A percentile compares a stretch with the other conserved stretches of the same genome.
Evolutionary conservation across 768 basidiomycete genomes (phyloP).

Genomic region (Hirschioporus abietinus): DNA sequence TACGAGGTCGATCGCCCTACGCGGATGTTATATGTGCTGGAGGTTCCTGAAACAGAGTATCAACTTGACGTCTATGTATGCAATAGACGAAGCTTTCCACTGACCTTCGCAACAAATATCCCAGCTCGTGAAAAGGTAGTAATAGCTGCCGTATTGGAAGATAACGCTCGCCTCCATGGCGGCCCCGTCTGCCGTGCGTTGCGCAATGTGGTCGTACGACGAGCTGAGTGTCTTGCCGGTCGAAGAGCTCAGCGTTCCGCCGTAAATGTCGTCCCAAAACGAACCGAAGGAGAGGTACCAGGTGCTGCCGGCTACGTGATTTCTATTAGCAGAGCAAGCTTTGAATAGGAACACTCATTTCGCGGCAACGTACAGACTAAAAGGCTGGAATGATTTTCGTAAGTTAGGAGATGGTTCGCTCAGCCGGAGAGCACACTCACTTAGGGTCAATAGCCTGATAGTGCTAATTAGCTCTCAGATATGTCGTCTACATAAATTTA

Average conservation of each 20-base stretch:
- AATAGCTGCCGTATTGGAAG: slow-evolving; percentile 39
- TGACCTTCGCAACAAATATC: slow-evolving; percentile 16
- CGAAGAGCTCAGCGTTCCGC: slow-evolving; percentile 32
- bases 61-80: too few relatives aligned
- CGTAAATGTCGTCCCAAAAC: slow-evolving; percentile 53
- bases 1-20: slow-evolving; percentile 46
- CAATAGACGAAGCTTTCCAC: neutral
- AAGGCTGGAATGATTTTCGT: slow-evolving; percentile 13
- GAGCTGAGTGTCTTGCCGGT: slow-evolving; percentile 36
- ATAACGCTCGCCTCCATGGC: slow-evolving; percentile 47
- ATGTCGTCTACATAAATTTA: neutral
- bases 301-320: slow-evolving; percentile 29
- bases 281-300: slow-evolving; percentile 50
- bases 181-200: slow-evolving; percentile 37
- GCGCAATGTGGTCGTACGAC: slow-evolving; percentile 37
- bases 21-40: slow-evolving; percentile 55
- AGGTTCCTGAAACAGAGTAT: slow-evolving; percentile 42
- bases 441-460: slow-evolving; percentile 49
- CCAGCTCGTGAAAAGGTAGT: slow-evolving; percentile 54
- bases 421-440: slow-evolving; percentile 24
- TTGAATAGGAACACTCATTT: neutral
- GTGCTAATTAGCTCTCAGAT: neutral
- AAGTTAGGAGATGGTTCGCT: neutral
- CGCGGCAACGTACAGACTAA: slow-evolving; percentile 25
- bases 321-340: neutral